Evolutionary conservation across 371 early-diverging fungal species (phyloP), one percentile per base, ranked within the genome.

Genomic region (Conidiobolus incongruus): DNA sequence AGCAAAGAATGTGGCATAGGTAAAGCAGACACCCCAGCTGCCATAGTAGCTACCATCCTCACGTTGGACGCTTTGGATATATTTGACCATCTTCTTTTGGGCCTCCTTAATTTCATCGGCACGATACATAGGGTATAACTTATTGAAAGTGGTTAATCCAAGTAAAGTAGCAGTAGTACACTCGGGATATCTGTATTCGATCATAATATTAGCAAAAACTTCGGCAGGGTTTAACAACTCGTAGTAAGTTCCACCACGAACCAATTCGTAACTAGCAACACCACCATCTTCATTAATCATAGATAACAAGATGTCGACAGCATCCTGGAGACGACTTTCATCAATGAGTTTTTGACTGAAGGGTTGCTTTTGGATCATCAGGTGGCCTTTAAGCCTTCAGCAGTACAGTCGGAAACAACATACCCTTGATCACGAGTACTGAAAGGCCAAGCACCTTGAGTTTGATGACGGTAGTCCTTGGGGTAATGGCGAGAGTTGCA

Each of bases 401-500:
- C 82, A 0, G 95, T 91, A 52, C 92, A 92, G 47, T 96, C 97
- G 3, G 88, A 82, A 2, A 96, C 90, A 0, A 90, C 89, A 51
- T 87, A 96, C 4, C 81, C 77, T 55, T 93, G 94, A 45, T 83
- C 83, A 38, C 78, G 71, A 20, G 87, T 93, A 50, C 86, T 84
- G 60, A 96, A 96, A 7, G 94, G 90, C 91, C 91, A 96, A 4
- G 94, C 92, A n/a, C 94, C 94, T 44, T 81, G 69, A 15, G 84
- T 69, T 3, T 58, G 46, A 52, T 92, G 83, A 32, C 97, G 75
- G 55, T 81, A 85, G 28, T 74, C 77, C 26, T 66, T 60, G 29
- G 66, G 53, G 48, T 62, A 58, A 51, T 82, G 60, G 1, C 66
- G 67, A 1, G 79, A 70, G 50, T 92, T 70, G 22, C 54, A 31